Conservation (phyloP, 257 asterid species). For the Perilla frutescens region DNA sequence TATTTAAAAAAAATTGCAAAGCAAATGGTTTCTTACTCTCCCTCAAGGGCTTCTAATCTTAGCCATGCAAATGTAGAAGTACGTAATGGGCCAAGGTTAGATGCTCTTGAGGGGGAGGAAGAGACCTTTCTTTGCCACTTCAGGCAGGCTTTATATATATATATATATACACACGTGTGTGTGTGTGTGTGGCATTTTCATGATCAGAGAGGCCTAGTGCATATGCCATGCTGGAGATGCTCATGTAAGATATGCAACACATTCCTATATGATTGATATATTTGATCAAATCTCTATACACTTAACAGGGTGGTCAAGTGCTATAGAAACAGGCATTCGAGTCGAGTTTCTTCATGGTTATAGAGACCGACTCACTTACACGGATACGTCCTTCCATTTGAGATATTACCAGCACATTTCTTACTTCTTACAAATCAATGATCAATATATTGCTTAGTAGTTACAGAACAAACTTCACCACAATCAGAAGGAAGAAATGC, state of each 20-base stretch:
- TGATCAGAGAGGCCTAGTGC: not conserved
- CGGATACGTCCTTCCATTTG: not conserved
- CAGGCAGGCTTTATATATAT: not conserved
- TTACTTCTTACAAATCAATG: conserved; percentile 27
- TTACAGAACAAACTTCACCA: conserved; percentile 14
- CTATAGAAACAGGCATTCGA: not conserved
- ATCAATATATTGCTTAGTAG: not conserved
- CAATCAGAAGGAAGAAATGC: conserved; percentile 52
- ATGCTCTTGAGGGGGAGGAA: conserved; percentile 16
- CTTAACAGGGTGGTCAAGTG: not conserved
- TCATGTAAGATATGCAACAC: not conserved
- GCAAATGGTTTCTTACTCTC: conserved; percentile 19
- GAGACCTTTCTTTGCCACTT: conserved; percentile 6
- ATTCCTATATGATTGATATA: no score
- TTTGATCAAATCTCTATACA: no score
- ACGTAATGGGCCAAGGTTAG: not conserved
- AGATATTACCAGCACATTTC: conserved; percentile 18
- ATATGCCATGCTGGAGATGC: no score
- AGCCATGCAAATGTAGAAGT: not conserved
- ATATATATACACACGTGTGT: no score
- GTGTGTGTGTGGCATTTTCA: no score
- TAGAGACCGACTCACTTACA: no score
- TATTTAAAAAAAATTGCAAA: not conserved
- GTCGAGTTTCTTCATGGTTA: conserved; percentile 1
- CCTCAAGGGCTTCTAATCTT: conserved; percentile 28